phyloP scores from a whole-genome alignment of 257 asterid species.

The Scutellaria galericulata region DNA sequence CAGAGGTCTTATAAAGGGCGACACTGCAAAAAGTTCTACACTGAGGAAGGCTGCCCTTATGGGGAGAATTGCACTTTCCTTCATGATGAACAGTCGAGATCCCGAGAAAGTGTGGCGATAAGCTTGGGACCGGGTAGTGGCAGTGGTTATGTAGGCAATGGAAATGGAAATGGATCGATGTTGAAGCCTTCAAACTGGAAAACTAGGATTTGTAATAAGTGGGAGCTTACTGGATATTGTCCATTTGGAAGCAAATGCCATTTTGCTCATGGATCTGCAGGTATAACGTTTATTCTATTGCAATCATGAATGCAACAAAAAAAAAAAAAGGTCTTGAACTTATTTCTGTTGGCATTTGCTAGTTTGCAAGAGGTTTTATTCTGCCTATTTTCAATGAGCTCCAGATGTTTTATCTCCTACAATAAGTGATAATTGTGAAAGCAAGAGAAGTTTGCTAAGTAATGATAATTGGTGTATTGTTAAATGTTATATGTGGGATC shows the following conservation, averaged over 20 bases:
- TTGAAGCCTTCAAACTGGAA: constrained; percentile 87
- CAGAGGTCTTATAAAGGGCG: constrained; percentile 78
- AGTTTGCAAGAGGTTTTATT: neutral
- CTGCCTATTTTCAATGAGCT: neutral
- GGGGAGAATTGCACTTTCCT: constrained; percentile 84
- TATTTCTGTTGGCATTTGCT: constrained; percentile 9
- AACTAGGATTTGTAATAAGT: constrained; percentile 84
- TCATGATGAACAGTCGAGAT: constrained; percentile 76
- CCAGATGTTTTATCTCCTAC: too few relatives aligned
- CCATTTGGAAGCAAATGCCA: constrained; percentile 88
- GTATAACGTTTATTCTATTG: constrained; percentile 41
- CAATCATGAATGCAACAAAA: neutral
- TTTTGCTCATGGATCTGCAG: constrained; percentile 82
- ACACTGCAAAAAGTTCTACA: constrained; percentile 77
- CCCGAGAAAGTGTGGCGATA: constrained; percentile 79
- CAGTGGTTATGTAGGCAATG: constrained; percentile 48
- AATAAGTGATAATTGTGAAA: too few relatives aligned
- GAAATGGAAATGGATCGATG: constrained; percentile 42
- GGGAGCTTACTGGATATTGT: constrained; percentile 84
- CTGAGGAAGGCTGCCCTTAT: constrained; percentile 87
- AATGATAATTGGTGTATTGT: neutral
- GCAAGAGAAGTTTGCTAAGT: neutral
- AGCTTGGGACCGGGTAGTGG: constrained; percentile 62
- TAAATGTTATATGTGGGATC: neutral
- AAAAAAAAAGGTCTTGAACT: neutral